Evolutionary conservation across 805 yeast genomes (phyloP).

Genomic region (Metschnikowia noctiluminum): DNA sequence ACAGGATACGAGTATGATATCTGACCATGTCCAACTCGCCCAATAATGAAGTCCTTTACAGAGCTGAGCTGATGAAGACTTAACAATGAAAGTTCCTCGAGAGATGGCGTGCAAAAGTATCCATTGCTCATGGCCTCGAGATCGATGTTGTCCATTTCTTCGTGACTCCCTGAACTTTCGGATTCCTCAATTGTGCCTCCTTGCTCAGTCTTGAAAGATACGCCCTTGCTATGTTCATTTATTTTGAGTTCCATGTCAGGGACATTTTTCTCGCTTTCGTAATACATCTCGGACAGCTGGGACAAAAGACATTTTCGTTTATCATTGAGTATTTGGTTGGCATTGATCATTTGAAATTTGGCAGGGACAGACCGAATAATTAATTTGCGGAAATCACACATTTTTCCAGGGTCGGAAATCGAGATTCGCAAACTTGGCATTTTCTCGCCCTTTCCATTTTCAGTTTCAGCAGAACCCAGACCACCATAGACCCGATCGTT

Average conservation of each 20-base stretch:
- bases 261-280: neutral
- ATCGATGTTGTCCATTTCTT: neutral
- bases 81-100: constrained; percentile 44
- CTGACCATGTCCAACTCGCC: constrained; percentile 66
- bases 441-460: neutral
- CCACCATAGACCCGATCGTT: constrained; percentile 20
- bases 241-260: neutral
- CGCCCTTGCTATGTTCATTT: neutral
- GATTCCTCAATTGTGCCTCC: neutral
- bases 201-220: neutral
- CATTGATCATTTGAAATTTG: constrained; percentile 40
- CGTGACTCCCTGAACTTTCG: neutral
- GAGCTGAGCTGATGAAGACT: constrained; percentile 47
- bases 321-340: constrained; percentile 37
- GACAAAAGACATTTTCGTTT: constrained; percentile 27
- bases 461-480: neutral
- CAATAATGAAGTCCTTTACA: constrained; percentile 63
- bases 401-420: neutral
- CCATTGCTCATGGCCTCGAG: constrained; percentile 26
- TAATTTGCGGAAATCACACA: constrained; percentile 32
- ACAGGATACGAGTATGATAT: constrained; percentile 65
- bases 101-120: constrained; percentile 73
- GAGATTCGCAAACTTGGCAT: neutral
- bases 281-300: neutral
- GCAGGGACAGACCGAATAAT: constrained; percentile 40